Evolutionary conservation across 2,329 filamentous ascomycete species (phyloP).

Genomic region (Fusarium cyanostomum): DNA sequence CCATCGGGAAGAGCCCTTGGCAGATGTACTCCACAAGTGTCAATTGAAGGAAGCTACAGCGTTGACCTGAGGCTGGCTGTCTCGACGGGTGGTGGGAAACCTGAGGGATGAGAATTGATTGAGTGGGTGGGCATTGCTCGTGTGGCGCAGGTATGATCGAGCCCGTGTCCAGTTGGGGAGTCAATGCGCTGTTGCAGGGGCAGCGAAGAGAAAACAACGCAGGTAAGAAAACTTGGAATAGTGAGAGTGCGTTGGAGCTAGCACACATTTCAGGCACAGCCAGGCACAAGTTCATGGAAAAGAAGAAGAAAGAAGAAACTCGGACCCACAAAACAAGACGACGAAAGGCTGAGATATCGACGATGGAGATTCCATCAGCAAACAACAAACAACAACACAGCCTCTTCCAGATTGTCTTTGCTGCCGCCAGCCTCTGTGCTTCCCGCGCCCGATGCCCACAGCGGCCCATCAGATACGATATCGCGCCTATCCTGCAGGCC

Average conservation of each 20-base stretch:
- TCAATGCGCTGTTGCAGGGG: constrained; percentile 21
- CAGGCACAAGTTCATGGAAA: constrained; percentile 24
- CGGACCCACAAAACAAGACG: not conserved
- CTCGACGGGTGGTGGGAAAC: constrained; percentile 22
- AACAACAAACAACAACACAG: not conserved
- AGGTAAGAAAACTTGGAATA: not conserved
- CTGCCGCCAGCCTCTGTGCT: constrained; percentile 16
- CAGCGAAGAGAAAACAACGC: not conserved
- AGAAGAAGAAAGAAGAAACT: not conserved
- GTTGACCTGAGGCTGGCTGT: constrained; percentile 6
- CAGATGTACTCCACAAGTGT: constrained; percentile 39
- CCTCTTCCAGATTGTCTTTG: not conserved
- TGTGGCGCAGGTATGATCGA: constrained; percentile 24
- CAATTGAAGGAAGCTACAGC: constrained; percentile 26
- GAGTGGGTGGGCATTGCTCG: constrained; percentile 7
- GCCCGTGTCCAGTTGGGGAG: not conserved
- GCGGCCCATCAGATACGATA: not conserved
- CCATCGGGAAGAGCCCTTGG: constrained; percentile 44
- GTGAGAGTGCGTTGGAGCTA: constrained; percentile 15
- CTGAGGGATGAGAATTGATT: constrained; percentile 19
- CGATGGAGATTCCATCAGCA: not conserved
- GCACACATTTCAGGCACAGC: constrained; percentile 21
- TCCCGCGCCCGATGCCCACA: constrained; percentile 9
- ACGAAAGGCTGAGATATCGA: not conserved
- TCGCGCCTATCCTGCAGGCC: constrained; percentile 3